Evolutionary conservation across 2,329 filamentous ascomycete species (phyloP), one percentile per base, ranked within the genome.

Genomic region (Talaromyces albobiverticillius): DNA sequence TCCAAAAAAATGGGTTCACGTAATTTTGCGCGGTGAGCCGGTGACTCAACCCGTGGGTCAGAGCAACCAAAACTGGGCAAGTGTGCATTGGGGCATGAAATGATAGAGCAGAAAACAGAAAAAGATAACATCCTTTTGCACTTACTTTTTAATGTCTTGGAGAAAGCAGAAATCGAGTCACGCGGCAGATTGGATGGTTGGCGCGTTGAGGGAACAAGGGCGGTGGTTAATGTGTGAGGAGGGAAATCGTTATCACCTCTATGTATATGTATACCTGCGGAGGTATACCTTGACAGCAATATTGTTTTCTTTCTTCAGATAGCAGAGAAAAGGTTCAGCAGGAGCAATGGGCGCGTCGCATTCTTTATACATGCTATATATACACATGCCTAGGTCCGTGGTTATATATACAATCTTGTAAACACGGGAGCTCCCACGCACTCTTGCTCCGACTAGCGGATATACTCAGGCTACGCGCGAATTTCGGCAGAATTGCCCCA

Each of bases 11-110:
- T 38, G 36, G 36, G 16, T 20, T n/a, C n/a, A n/a, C n/a, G n/a
- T n/a, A n/a, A n/a, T n/a, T 40, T 40, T 18, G 36, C 48, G 20
- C 48, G 48, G 48, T 51, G 50, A 45, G 50, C 50, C 50, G 50
- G 50, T 52, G 50, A 52, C 50, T 46, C 29, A 32, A 52, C 46
- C 45, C 50, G 50, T 52, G 41, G 50, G 50, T 46, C 50, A 14
- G 20, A n/a, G 40, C 50, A 23, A 29, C 34, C 45, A 38, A 31
- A 52, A 42, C 34, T 36, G 41, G 50, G 31, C 36, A 52, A 16
- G 50, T 13, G 36, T 40, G 36, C 18, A 20, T 20, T 40, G 36
- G 10, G 36, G 16, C 18, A 8, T 22, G 36, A 3, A 40, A 16
- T 3, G 16, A 8, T 2, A 40, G 26, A 29, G 10, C 26, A 22